These are phyloP conservation scores for Taphrina wiesneri DNA, from an alignment of 1,139 yeast species.

Conservation along the genomic window DNA sequence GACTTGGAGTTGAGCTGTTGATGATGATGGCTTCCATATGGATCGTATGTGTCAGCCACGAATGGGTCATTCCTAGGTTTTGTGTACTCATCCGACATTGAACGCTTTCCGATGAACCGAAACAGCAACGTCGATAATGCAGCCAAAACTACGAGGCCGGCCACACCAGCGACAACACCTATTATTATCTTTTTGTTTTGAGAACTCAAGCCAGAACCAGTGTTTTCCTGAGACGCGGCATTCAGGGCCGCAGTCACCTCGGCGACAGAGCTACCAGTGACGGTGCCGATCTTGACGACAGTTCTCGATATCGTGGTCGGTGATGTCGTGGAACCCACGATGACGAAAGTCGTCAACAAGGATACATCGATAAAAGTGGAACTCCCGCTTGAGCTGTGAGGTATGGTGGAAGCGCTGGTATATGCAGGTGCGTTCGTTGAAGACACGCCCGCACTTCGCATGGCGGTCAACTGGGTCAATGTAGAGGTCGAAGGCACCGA, in stretches of 20 bases:
- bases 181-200: conserved; percentile 25
- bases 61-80: background rate
- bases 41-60: background rate
- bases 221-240: conserved; percentile 23
- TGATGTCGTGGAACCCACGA: conserved; percentile 5
- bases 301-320: background rate
- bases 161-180: conserved; percentile 30
- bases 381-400: background rate
- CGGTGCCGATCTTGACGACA: conserved; percentile 17
- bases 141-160: conserved; percentile 17
- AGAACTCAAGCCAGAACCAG: conserved; percentile 12
- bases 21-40: background rate
- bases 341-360: background rate
- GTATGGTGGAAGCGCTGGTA: background rate
- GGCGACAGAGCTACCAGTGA: conserved; percentile 17
- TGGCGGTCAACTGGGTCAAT: background rate
- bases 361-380: conserved; percentile 8
- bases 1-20: background rate
- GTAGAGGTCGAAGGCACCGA: background rate
- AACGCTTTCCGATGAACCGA: conserved; percentile 16
- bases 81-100: background rate
- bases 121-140: conserved; percentile 17
- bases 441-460: background rate
- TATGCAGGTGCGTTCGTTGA: background rate
- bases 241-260: conserved; percentile 30